Conservation (phyloP, 2,329 filamentous ascomycete genomes). For the Emericellopsis cladophorae region DNA sequence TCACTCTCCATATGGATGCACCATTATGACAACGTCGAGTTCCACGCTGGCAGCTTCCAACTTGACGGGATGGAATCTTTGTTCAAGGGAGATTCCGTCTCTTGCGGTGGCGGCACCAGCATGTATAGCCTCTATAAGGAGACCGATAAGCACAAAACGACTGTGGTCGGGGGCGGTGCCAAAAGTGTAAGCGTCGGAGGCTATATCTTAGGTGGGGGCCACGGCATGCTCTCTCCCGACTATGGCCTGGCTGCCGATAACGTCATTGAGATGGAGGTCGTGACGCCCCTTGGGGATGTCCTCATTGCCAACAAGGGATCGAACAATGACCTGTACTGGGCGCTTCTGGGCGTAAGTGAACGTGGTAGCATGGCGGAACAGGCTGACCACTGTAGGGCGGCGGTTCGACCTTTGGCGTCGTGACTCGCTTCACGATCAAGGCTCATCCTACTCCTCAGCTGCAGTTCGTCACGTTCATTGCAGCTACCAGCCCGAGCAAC, state of each 20-base stretch:
- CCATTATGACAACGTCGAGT: constrained; percentile 24
- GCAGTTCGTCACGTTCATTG: constrained; percentile 7
- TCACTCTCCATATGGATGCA: constrained; percentile 42
- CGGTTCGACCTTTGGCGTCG: constrained; percentile 47
- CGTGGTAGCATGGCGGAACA: neutral
- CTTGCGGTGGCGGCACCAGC: constrained; percentile 37
- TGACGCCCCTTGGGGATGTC: constrained; percentile 37
- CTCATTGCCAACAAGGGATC: constrained; percentile 37
- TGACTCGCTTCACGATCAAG: constrained; percentile 43
- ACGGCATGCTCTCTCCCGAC: constrained; percentile 36
- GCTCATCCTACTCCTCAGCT: constrained; percentile 30
- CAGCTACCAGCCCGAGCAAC: constrained; percentile 13
- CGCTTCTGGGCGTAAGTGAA: constrained; percentile 36
- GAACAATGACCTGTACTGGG: constrained; percentile 51
- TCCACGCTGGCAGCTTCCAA: constrained; percentile 24
- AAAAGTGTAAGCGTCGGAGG: constrained; percentile 47
- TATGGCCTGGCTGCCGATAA: constrained; percentile 52
- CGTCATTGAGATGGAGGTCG: constrained; percentile 43
- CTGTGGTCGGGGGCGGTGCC: constrained; percentile 40
- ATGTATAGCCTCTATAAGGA: constrained; percentile 33
- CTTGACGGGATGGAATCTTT: constrained; percentile 24
- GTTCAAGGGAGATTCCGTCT: constrained; percentile 36
- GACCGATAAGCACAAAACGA: constrained; percentile 28
- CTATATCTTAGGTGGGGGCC: constrained; percentile 49
- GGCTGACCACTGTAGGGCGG: constrained; percentile 30